Percentiles rank a stretch among this genome's conserved stretches.
These are phyloP conservation scores for Hygrophorus russula DNA, from an alignment of 768 basidiomycete genomes.

Conservation along the genomic window DNA sequence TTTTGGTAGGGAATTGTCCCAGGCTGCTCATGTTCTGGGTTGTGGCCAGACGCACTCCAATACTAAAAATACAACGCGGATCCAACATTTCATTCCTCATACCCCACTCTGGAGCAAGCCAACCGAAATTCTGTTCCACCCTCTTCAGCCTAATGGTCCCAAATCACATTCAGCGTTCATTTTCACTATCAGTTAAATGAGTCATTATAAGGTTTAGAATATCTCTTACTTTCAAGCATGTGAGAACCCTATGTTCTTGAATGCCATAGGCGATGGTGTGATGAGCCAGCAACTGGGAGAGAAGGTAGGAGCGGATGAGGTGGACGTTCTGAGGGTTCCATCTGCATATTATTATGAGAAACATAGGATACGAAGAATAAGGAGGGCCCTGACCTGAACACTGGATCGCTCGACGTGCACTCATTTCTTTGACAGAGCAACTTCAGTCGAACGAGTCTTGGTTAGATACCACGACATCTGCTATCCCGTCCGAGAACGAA, in stretches of 20 bases:
- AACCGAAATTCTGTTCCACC: conserved; percentile 73
- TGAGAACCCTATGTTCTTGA: conserved; percentile 84
- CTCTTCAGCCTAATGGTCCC: conserved; percentile 72
- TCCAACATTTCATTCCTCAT: conserved; percentile 27
- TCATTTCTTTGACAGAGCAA: conserved; percentile 53
- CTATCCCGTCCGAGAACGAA: conserved; percentile 31
- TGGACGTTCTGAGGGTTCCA: conserved; percentile 40
- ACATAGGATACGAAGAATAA: background rate
- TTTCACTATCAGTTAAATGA: conserved; percentile 9
- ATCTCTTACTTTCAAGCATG: conserved; percentile 25
- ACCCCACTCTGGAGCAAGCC: conserved; percentile 56
- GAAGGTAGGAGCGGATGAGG: conserved; percentile 33
- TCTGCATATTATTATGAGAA: conserved; percentile 21
- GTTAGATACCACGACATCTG: conserved; percentile 23
- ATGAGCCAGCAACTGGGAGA: conserved; percentile 65
- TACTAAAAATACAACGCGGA: too few relatives aligned
- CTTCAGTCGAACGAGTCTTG: conserved; percentile 28
- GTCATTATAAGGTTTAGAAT: too few relatives aligned
- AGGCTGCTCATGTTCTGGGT: too few relatives aligned
- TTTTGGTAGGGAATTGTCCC: too few relatives aligned
- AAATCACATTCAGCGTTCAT: conserved; percentile 79
- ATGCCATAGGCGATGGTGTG: conserved; percentile 65
- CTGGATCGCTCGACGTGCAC: conserved; percentile 52
- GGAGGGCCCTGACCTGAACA: conserved; percentile 33
- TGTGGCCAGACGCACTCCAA: too few relatives aligned